Evolutionary conservation across 129 eudicot genomes (phyloP).

Genomic region (Rutidosis leptorrhynchoides): DNA sequence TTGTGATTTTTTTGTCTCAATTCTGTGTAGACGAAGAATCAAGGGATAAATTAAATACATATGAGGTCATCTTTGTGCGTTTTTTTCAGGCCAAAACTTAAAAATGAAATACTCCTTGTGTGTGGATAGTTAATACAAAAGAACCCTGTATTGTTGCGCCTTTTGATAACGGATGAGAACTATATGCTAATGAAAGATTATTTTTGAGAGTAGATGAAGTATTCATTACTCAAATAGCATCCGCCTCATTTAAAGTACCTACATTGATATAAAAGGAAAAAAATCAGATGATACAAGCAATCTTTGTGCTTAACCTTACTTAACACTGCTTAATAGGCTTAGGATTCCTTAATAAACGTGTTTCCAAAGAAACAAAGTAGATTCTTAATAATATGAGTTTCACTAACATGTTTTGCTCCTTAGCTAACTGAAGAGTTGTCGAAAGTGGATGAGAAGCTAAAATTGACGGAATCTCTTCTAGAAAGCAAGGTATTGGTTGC

Average conservation of each 20-base stretch:
- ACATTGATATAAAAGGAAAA: not conserved
- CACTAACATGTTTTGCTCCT: conserved; percentile 15
- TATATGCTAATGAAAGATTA: not conserved
- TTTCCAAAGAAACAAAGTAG: not conserved
- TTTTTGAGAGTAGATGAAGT: not conserved
- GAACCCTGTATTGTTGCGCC: not conserved
- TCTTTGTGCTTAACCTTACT: not conserved
- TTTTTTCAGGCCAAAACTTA: not conserved
- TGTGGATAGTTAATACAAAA: conserved; percentile 14
- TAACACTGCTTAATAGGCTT: not conserved
- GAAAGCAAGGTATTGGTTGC: conserved; percentile 68
- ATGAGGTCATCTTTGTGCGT: conserved; percentile 16
- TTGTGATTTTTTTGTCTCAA: not conserved
- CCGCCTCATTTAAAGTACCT: not conserved
- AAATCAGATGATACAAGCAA: not conserved
- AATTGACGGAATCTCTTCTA: conserved; percentile 72
- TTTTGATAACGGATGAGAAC: not conserved
- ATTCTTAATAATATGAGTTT: not conserved
- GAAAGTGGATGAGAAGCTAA: conserved; percentile 84
- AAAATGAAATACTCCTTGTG: not conserved
- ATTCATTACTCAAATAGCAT: conserved; percentile 3
- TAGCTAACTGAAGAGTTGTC: conserved; percentile 78
- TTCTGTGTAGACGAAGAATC: conserved; percentile 7
- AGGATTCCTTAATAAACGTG: conserved; percentile 1
- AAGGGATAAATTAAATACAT: not conserved